phyloP scores from a whole-genome alignment of 306 rosid genomes.

The Hippophae gyantsensis region DNA sequence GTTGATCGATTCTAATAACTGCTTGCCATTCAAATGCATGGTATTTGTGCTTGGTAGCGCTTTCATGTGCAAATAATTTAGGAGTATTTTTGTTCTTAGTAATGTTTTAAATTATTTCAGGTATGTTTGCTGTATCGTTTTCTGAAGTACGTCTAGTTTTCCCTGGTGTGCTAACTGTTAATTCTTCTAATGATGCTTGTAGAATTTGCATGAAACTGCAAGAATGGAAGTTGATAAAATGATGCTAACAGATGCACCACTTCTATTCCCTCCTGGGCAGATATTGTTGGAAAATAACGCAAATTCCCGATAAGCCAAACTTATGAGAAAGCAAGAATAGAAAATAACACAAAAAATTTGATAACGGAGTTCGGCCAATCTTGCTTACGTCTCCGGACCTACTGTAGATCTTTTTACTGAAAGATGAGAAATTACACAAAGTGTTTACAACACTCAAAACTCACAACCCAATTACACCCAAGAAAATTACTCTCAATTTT shows the following conservation, averaged over 20 bases:
- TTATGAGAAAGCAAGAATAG: too few relatives aligned
- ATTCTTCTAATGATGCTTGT: constrained; percentile 16
- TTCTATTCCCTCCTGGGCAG: constrained; percentile 91
- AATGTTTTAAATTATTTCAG: not conserved
- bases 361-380: too few relatives aligned
- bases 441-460: too few relatives aligned
- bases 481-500: too few relatives aligned
- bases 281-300: too few relatives aligned
- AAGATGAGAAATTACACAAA: too few relatives aligned
- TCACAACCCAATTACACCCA: too few relatives aligned
- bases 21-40: not conserved
- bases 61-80: not conserved
- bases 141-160: not conserved
- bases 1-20: not conserved
- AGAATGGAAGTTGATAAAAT: constrained; percentile 67
- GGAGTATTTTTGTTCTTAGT: not conserved
- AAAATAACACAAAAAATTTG: too few relatives aligned
- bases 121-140: not conserved
- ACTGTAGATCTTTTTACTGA: too few relatives aligned
- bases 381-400: too few relatives aligned
- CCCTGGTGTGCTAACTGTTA: constrained; percentile 10
- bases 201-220: constrained; percentile 52
- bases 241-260: constrained; percentile 95
- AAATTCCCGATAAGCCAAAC: too few relatives aligned
- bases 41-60: not conserved